Evolutionary conservation across 129 eudicot genomes (phyloP).

Genomic region (carrot (Daucus carota)): DNA sequence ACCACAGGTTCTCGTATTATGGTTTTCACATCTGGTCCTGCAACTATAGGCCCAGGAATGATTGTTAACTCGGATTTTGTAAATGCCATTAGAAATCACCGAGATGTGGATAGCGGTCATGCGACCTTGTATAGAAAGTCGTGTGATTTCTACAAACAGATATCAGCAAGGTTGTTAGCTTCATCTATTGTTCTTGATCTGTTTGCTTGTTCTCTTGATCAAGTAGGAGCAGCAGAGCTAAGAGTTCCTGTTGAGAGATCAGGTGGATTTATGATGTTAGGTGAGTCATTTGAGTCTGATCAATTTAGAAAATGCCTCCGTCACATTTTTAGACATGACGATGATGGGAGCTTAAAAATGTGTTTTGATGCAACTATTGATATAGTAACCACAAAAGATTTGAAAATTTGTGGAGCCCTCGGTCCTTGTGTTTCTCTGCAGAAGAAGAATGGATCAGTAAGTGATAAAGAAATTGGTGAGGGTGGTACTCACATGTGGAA

Average conservation of each 20-base stretch:
- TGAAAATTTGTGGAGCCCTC: slow-evolving; percentile 78
- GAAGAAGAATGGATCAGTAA: slow-evolving; percentile 53
- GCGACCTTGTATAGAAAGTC: slow-evolving; percentile 49
- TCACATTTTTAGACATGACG: slow-evolving; percentile 53
- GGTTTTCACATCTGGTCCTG: slow-evolving; percentile 98
- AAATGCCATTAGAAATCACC: slow-evolving; percentile 68
- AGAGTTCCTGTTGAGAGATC: slow-evolving; percentile 68
- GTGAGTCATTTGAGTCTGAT: slow-evolving; percentile 78
- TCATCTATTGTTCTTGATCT: slow-evolving; percentile 78
- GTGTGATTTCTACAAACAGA: slow-evolving; percentile 49
- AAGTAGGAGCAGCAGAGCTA: slow-evolving; percentile 89
- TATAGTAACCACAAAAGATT: slow-evolving; percentile 74
- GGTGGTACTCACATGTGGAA: slow-evolving; percentile 88
- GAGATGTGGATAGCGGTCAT: slow-evolving; percentile 50
- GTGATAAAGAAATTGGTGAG: slow-evolving; percentile 64
- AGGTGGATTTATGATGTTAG: slow-evolving; percentile 77
- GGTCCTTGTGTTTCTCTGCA: slow-evolving; percentile 76
- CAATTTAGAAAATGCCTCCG: slow-evolving; percentile 74
- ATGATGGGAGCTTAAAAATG: slow-evolving; percentile 68
- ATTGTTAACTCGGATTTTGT: slow-evolving; percentile 52
- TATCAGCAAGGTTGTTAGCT: slow-evolving; percentile 49
- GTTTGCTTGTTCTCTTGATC: slow-evolving; percentile 93
- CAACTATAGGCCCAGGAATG: slow-evolving; percentile 86
- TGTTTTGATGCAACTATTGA: slow-evolving; percentile 79
- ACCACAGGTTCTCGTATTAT: slow-evolving; percentile 66